Base-by-base conservation (phyloP, 495 filamentous ascomycete genomes). In the Penicillium roqueforti region DNA sequence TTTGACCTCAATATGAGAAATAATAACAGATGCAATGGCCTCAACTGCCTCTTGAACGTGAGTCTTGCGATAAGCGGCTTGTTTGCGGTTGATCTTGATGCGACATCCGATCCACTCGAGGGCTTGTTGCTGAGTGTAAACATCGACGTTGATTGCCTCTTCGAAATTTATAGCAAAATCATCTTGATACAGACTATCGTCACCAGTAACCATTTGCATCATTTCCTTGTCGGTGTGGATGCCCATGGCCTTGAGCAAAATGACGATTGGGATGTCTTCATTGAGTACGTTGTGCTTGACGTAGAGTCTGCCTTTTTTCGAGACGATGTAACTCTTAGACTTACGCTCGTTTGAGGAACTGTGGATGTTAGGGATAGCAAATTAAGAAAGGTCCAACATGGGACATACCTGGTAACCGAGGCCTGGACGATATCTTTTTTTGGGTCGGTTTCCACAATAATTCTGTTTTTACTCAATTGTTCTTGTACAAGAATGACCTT, bases 401-500 rank as follows among this genome's bases (percentile, higher is more conserved):
- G 23, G 31, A 47, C 52, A 38, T 58, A 83, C 82, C 82, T 83
- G 19, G 89, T 98, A n/a, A 97, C 95, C 6, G 91, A 96, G 18
- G 95, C 95, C 58, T 91, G 87, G n/a, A 96, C 88, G 53, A 95
- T 86, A 23, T 85, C 87, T 57, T 95, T 96, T 66, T 92, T 92
- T 4, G 83, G 80, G 62, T 93, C 90, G 37, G 86, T 83, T 69
- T 99, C 95, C 8, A 99, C 91, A 64, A 99, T 96, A 54, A 97
- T 89, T 74, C 93, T 81, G 71, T 99, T 99, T 77, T 97, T 97
- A 78, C 92, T 97, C 65, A 97, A 74, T 69, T 97, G 93, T 60
- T 99, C 93, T 68, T 97, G 93, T 31, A 97, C 92, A 13, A 99
- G 80, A 64, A 99, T 97, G 45, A 97, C 93, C 75, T 97, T 97